These are phyloP conservation scores for Erodium moschatum DNA, from an alignment of 441 rosid species.

Conservation along the genomic window DNA sequence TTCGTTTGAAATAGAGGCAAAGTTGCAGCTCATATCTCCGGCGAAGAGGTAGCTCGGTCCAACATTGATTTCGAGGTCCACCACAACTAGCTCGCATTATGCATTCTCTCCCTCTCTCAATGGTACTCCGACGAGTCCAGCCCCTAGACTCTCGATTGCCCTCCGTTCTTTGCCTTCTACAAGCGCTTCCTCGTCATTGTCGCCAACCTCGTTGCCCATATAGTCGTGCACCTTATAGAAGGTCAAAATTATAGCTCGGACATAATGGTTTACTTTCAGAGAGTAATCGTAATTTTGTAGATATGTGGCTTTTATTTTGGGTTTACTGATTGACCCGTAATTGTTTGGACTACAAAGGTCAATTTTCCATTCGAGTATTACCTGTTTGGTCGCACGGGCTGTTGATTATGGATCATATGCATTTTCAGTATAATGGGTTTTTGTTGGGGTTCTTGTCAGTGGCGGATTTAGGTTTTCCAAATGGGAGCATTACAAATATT, in stretches of 20 bases:
- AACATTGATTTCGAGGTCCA: constrained; percentile 91
- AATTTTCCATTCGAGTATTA: constrained; percentile 44
- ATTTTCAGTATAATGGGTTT: constrained; percentile 93
- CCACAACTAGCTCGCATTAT: constrained; percentile 91
- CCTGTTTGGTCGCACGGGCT: constrained; percentile 78
- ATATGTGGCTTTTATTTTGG: constrained; percentile 51
- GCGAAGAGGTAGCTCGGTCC: too few relatives aligned
- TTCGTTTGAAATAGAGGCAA: too few relatives aligned
- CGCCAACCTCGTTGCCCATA: constrained; percentile 54
- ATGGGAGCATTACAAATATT: too few relatives aligned
- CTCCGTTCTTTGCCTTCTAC: constrained; percentile 84
- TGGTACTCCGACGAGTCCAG: constrained; percentile 87
- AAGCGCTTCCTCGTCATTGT: constrained; percentile 56
- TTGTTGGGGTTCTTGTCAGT: constrained; percentile 58
- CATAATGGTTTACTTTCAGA: constrained; percentile 57
- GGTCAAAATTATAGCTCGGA: constrained; percentile 47
- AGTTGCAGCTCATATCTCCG: too few relatives aligned
- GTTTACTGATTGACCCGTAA: constrained; percentile 40
- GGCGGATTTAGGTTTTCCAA: too few relatives aligned
- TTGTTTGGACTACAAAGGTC: constrained; percentile 26
- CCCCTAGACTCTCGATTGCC: constrained; percentile 93
- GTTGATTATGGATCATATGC: constrained; percentile 73
- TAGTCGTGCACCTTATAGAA: constrained; percentile 42
- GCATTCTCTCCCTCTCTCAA: constrained; percentile 59
- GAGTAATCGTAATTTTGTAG: constrained; percentile 55